Evolutionary conservation across 306 rosid genomes (phyloP).

Genomic region (Vachellia pachyceras): DNA sequence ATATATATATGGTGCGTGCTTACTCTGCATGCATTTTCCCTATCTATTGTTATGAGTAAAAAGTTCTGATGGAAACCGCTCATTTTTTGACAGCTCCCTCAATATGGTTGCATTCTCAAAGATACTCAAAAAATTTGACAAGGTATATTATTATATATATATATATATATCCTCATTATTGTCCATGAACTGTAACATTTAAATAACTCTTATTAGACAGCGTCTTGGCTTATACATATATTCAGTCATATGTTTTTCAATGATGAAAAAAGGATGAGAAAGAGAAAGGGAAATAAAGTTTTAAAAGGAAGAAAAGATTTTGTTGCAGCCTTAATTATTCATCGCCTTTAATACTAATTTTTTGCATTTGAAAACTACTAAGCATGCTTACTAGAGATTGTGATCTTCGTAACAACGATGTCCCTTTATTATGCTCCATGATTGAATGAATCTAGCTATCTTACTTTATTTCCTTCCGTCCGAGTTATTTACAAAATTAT

Average conservation of each 20-base stretch:
- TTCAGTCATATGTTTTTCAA: constrained; percentile 5
- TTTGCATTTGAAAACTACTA: neutral
- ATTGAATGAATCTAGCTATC: neutral
- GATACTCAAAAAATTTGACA: constrained; percentile 91
- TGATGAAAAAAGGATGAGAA: neutral
- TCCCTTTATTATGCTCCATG: neutral
- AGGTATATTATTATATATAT: constrained; percentile 63
- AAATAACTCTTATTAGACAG: too few species aligned
- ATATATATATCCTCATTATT: neutral
- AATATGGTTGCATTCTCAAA: constrained; percentile 85
- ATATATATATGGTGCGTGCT: neutral
- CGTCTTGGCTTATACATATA: neutral
- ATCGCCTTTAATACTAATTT: constrained; percentile 5
- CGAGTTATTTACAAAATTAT: constrained; percentile 15
- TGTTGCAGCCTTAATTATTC: neutral
- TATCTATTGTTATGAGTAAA: neutral
- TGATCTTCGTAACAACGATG: constrained; percentile 36
- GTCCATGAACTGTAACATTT: neutral
- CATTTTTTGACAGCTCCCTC: constrained; percentile 59
- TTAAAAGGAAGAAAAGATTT: neutral
- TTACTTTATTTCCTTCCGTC: neutral
- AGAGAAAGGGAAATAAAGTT: constrained; percentile 2
- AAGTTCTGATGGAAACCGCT: constrained; percentile 16
- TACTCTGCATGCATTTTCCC: neutral
- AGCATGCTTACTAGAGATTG: constrained; percentile 30